Conservation (phyloP, 116 monocot species). For the Phalaenopsis hybrid region DNA sequence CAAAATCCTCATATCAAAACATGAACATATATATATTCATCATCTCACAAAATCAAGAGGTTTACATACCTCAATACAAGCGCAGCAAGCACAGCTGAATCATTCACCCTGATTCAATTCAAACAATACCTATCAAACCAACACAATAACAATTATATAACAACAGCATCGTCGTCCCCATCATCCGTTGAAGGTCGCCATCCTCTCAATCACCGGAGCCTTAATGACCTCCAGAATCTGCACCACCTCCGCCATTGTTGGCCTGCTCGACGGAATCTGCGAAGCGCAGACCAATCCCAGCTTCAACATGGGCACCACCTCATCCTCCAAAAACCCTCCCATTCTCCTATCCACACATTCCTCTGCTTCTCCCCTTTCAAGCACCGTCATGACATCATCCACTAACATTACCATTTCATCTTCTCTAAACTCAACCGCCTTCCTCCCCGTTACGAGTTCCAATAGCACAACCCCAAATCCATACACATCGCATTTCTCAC, state of each 20-base stretch:
- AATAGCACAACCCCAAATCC: conserved; percentile 63
- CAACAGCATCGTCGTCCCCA: neutral
- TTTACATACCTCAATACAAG: neutral
- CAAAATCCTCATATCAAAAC: too few species aligned
- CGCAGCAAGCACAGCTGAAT: neutral
- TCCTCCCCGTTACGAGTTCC: conserved; percentile 75
- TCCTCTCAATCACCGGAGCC: conserved; percentile 27
- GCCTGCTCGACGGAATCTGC: conserved; percentile 75
- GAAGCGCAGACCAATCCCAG: conserved; percentile 78
- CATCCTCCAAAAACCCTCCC: conserved; percentile 71
- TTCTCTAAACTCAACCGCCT: conserved; percentile 57
- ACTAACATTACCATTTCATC: conserved; percentile 60
- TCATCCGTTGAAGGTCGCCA: neutral
- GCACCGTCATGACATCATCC: conserved; percentile 45
- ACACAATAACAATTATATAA: neutral
- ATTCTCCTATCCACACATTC: conserved; percentile 52
- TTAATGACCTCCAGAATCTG: conserved; percentile 84
- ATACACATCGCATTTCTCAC: conserved; percentile 78
- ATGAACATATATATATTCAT: too few species aligned
- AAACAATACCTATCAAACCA: neutral
- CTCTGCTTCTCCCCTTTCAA: conserved; percentile 50
- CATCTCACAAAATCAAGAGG: too few species aligned
- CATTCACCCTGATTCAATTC: neutral
- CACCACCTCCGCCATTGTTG: conserved; percentile 85
- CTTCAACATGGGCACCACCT: conserved; percentile 76